These are phyloP conservation scores for Myxozyma monticola DNA, from an alignment of 805 yeast genomes.

Conservation along the genomic window DNA sequence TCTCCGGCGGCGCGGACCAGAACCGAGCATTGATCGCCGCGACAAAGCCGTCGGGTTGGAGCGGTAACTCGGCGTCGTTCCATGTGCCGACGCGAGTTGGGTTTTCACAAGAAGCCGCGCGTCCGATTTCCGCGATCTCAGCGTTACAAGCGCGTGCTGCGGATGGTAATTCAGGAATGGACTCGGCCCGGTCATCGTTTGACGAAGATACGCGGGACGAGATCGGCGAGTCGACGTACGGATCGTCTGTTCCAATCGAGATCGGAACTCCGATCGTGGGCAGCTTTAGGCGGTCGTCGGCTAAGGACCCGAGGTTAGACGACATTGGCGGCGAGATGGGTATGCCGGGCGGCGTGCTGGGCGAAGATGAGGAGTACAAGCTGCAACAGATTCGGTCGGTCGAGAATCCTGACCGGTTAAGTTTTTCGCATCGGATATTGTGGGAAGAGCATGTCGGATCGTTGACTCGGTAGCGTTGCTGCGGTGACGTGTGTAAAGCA, in stretches of 20 bases:
- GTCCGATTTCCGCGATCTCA: too few species aligned
- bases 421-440: conserved; percentile 26
- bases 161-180: background rate
- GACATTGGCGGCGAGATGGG: conserved; percentile 25
- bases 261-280: conserved; percentile 10
- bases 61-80: conserved; percentile 18
- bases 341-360: conserved; percentile 19
- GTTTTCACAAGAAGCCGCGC: too few species aligned
- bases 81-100: conserved; percentile 4
- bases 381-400: conserved; percentile 15
- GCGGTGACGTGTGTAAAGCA: too few species aligned
- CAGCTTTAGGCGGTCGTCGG: background rate
- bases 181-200: conserved; percentile 9
- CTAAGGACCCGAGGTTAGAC: background rate
- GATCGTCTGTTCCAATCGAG: conserved; percentile 25
- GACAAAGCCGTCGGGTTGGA: conserved; percentile 18
- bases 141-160: too few species aligned
- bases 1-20: conserved; percentile 3
- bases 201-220: conserved; percentile 8
- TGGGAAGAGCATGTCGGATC: conserved; percentile 29
- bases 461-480: too few species aligned
- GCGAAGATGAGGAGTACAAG: conserved; percentile 23
- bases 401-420: conserved; percentile 23
- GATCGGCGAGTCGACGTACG: conserved; percentile 9
- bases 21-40: conserved; percentile 1